Conservation (phyloP, 305 asterid species). For the Euphrasia arctica region DNA sequence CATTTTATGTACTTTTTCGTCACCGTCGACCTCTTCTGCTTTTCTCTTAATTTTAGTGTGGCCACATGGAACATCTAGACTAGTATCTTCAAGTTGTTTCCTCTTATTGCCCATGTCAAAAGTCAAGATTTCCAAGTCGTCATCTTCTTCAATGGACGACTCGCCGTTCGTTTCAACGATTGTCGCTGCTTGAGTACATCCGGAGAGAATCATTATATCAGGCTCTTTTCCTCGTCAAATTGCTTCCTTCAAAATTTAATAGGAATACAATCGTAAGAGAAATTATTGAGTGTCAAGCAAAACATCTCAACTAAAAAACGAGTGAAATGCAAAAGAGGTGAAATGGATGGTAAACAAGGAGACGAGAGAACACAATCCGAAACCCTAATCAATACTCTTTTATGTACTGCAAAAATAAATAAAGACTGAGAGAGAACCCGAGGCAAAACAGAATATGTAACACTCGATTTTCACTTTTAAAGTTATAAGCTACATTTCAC, state of each 20-base stretch:
- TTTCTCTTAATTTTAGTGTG: slow-evolving; percentile 36
- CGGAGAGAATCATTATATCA: slow-evolving; percentile 80
- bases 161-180: slow-evolving; percentile 40
- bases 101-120: slow-evolving; percentile 61
- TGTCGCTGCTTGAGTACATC: slow-evolving; percentile 68
- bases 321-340: no score
- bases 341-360: no score
- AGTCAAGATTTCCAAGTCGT: slow-evolving; percentile 47
- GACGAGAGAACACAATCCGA: no score
- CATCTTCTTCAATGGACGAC: slow-evolving; percentile 46
- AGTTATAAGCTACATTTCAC: no score
- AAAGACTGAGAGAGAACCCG: no score
- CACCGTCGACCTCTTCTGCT: slow-evolving; percentile 37
- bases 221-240: slow-evolving; percentile 98
- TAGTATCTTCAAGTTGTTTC: slow-evolving; percentile 40
- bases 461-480: no score
- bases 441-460: no score
- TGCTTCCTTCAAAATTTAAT: slow-evolving; percentile 56
- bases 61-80: slow-evolving; percentile 17
- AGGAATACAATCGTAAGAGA: no score
- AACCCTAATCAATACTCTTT: no score
- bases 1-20: slow-evolving; percentile 36
- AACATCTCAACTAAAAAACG: neutral
- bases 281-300: neutral
- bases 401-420: no score